Conservation (phyloP, 1,139 yeast species). For the Yamadazyma membranifaciens region DNA sequence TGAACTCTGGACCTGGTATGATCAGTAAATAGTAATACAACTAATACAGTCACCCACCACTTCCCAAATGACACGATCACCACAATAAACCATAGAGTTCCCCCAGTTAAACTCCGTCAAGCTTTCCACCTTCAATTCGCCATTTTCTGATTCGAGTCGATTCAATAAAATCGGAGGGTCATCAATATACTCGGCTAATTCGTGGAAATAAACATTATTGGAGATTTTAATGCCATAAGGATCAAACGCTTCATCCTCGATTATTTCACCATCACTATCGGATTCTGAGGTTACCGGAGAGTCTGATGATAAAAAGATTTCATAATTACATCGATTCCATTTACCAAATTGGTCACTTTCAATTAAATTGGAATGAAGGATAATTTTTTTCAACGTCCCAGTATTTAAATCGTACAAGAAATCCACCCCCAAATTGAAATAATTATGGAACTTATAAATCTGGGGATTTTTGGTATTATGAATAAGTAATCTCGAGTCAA, state of each 20-base stretch:
- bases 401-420: constrained; percentile 44
- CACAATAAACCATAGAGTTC: constrained; percentile 49
- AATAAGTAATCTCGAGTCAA: constrained; percentile 43
- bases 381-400: constrained; percentile 26
- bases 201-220: constrained; percentile 32
- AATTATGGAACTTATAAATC: constrained; percentile 49
- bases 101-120: constrained; percentile 42
- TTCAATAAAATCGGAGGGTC: constrained; percentile 44
- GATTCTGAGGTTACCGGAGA: neutral
- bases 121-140: constrained; percentile 33
- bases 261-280: neutral
- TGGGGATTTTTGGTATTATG: constrained; percentile 26
- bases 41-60: constrained; percentile 28
- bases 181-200: constrained; percentile 19
- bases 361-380: constrained; percentile 47
- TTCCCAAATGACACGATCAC: constrained; percentile 50
- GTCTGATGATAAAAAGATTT: constrained; percentile 17
- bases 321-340: constrained; percentile 49
- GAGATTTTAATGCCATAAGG: constrained; percentile 17
- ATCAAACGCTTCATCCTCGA: constrained; percentile 9
- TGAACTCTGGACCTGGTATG: no score
- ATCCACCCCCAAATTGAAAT: constrained; percentile 54
- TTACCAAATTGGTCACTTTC: constrained; percentile 49
- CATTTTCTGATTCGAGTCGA: constrained; percentile 48
- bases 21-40: constrained; percentile 14